Conservation (phyloP, 2,329 filamentous ascomycete genomes). For the Fusarium luffae region DNA sequence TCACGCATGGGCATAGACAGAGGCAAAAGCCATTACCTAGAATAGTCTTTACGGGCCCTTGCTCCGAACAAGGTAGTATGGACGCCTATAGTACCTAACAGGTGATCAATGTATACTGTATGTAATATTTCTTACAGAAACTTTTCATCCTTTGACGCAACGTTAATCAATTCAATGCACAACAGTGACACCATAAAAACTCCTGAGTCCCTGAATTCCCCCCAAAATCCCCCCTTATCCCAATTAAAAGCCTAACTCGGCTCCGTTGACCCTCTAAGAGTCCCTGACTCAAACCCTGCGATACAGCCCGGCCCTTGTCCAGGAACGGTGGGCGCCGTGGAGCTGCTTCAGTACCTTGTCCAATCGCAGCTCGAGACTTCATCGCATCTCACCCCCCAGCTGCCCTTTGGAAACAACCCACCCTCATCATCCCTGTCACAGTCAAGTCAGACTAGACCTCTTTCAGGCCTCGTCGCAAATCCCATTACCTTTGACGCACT, state of each 20-base stretch:
- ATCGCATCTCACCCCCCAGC: constrained; percentile 34
- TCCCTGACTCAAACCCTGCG: constrained; percentile 45
- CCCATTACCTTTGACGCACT: constrained; percentile 27
- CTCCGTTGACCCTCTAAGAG: constrained; percentile 26
- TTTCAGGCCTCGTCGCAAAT: constrained; percentile 39
- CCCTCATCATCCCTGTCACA: constrained; percentile 25
- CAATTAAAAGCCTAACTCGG: constrained; percentile 30
- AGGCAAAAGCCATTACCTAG: background rate
- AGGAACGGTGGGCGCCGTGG: constrained; percentile 44
- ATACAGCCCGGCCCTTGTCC: constrained; percentile 34
- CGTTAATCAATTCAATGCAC: constrained; percentile 38
- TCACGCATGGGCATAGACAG: background rate
- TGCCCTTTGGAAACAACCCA: constrained; percentile 40
- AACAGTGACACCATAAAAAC: constrained; percentile 33
- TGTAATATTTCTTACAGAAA: background rate
- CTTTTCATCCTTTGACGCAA: constrained; percentile 25
- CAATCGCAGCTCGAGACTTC: constrained; percentile 28
- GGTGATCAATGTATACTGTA: background rate
- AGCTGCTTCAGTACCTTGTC: constrained; percentile 27
- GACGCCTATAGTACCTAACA: too few relatives aligned
- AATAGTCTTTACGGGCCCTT: background rate
- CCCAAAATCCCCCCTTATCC: constrained; percentile 11
- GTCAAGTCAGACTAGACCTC: constrained; percentile 25
- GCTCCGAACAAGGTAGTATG: background rate
- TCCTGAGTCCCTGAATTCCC: constrained; percentile 31